These are phyloP conservation scores for Sordariomycetes sp. DNA, from an alignment of 2,329 filamentous ascomycete species.

Conservation along the genomic window DNA sequence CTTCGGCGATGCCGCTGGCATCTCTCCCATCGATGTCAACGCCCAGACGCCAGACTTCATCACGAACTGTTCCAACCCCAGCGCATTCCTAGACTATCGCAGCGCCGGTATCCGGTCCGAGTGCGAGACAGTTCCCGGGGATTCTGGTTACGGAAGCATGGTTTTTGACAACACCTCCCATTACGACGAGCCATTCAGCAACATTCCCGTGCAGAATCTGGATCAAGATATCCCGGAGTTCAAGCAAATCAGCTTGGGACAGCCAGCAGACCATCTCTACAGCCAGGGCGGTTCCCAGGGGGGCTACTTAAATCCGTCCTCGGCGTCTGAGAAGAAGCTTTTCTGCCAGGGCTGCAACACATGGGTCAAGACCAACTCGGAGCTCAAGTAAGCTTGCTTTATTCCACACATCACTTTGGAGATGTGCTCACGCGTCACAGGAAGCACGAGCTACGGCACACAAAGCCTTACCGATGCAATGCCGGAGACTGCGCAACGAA, in stretches of 20 bases:
- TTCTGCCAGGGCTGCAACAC: slow-evolving; percentile 29
- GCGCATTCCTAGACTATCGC: slow-evolving; percentile 14
- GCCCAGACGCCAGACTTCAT: no score
- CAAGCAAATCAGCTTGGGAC: no score
- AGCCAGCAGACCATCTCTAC: no score
- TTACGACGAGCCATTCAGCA: not conserved
- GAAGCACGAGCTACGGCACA: slow-evolving; percentile 66
- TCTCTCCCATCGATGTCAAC: no score
- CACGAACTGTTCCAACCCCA: no score
- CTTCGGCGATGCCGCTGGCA: no score
- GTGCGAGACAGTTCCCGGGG: slow-evolving; percentile 26
- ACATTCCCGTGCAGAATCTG: not conserved
- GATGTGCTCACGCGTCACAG: no score
- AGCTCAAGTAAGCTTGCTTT: slow-evolving; percentile 37
- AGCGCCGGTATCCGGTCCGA: slow-evolving; percentile 25
- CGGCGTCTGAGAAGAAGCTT: no score
- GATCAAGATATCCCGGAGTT: no score
- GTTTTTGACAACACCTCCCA: slow-evolving; percentile 1
- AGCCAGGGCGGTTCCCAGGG: no score
- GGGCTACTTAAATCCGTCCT: no score
- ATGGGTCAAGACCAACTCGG: slow-evolving; percentile 40
- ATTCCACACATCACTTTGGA: no score
- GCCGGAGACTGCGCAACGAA: slow-evolving; percentile 43
- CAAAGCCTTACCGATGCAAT: slow-evolving; percentile 56
- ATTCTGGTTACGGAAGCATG: slow-evolving; percentile 36